A percentile compares a stretch with the other conserved stretches of the same genome.
These are phyloP conservation scores for Globisporangium heterothallicum DNA, from an alignment of 352 stramenopile genomes.

Conservation along the genomic window DNA sequence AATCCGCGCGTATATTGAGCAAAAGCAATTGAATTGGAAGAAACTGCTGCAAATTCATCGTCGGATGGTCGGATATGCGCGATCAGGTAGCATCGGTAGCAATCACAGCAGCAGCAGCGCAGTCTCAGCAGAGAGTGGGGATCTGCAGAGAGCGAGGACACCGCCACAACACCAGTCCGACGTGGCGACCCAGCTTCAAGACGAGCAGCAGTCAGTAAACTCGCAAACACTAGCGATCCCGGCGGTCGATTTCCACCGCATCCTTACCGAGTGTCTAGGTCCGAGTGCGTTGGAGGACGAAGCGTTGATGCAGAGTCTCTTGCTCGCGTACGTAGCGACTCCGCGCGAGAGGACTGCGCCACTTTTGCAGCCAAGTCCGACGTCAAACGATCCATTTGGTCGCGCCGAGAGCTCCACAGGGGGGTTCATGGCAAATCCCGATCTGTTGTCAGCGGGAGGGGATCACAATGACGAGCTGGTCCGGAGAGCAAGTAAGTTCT, in stretches of 20 bases:
- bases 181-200: background rate
- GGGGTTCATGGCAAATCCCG: too few relatives aligned
- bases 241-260: conserved; percentile 13
- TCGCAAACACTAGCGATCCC: conserved; percentile 13
- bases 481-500: too few relatives aligned
- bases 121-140: too few relatives aligned
- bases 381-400: background rate
- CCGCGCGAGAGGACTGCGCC: conserved; percentile 5
- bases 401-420: background rate
- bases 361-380: background rate
- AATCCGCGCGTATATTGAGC: conserved; percentile 23
- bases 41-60: conserved; percentile 22
- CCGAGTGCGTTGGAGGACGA: conserved; percentile 13
- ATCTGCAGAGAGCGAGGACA: background rate
- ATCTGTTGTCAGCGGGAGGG: too few relatives aligned
- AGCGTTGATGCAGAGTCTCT: conserved; percentile 16
- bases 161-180: background rate
- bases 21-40: conserved; percentile 19
- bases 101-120: background rate
- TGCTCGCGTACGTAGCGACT: conserved; percentile 22
- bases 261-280: conserved; percentile 12
- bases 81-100: background rate
- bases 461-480: too few relatives aligned
- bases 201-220: background rate
- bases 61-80: conserved; percentile 10